Base-by-base conservation (phyloP, 73 alveolate genomes). In the Symbiodinium pilosum region DNA sequence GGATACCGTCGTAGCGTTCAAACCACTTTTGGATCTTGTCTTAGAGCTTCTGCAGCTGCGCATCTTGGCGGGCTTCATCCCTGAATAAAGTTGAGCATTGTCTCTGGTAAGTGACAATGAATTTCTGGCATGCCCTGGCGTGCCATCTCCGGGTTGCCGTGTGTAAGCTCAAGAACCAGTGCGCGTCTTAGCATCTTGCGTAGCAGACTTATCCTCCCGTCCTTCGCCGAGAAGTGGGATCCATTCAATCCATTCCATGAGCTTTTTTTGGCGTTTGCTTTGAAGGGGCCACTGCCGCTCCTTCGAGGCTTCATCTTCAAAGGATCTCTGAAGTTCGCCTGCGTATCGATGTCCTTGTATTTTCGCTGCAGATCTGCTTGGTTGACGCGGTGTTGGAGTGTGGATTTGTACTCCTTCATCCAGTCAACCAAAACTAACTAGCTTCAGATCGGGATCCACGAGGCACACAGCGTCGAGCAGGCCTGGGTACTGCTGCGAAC, bases 211-310 rank as follows among this genome's bases (percentile, higher is more conserved):
- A n/a, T 84, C 93, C 9, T 28, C 47, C 14, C 28, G 47, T 30
- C 73, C 73, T 43, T 84, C 73, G 3, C 44, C 34, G 43, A 84
- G 43, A 28, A n/a, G 9, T 26, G 71, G 47, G 38, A n/a, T n/a
- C n/a, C n/a, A n/a, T n/a, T n/a, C n/a, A n/a, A 43, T n/a, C 43
- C 42, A n/a, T 1, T 2, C 34, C 9, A 64, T 7, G 39, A 44
- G 47, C 12, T n/a, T n/a, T 44, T 39, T n/a, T 84, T 84, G 71
- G 75, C 93, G 14, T 84, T 43, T 0, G 93, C 26, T 12, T 84
- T 84, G 93, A 84, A 84, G 77, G 43, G 93, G 93, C 93, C 93
- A 84, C 43, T 84, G 93, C 93, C 93, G 44, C 20, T 16, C 30
- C 28, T 43, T 43, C 24, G 43, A 16, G 41, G 75, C 39, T 32